Evolutionary conservation across 352 stramenopile genomes (phyloP).

Genomic region (Halophytophthora batemanensis): DNA sequence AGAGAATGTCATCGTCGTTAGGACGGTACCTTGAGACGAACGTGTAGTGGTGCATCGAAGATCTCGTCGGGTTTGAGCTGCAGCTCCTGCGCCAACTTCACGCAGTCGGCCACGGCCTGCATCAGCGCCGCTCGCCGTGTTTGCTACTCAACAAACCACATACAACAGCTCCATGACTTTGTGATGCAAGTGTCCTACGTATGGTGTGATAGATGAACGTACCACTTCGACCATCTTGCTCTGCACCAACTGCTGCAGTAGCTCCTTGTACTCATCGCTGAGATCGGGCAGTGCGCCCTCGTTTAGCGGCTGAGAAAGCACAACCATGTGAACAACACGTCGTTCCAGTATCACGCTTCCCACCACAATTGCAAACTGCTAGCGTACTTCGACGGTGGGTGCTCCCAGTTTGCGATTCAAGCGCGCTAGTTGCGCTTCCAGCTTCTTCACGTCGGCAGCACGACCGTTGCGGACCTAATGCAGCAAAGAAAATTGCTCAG

Average conservation of each 20-base stretch:
- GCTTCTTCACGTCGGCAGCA: conserved; percentile 17
- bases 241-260: conserved; percentile 15
- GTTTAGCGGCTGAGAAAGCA: conserved; percentile 10
- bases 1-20: conserved; percentile 5
- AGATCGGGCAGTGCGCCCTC: conserved; percentile 4
- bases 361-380: background rate
- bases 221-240: conserved; percentile 28
- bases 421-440: conserved; percentile 13
- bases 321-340: background rate
- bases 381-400: conserved; percentile 14
- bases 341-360: no score
- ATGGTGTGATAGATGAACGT: background rate
- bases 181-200: no score
- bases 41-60: conserved; percentile 18
- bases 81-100: conserved; percentile 20
- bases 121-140: conserved; percentile 21
- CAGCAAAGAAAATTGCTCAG: background rate
- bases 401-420: conserved; percentile 29
- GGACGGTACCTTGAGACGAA: conserved; percentile 30
- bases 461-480: conserved; percentile 22
- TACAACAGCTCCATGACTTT: background rate
- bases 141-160: conserved; percentile 7
- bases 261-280: conserved; percentile 22
- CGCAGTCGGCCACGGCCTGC: conserved; percentile 24
- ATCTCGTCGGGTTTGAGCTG: conserved; percentile 18